Evolutionary conservation across 164 flowering plant genomes (phyloP).

Genomic region (Platanus orientalis): DNA sequence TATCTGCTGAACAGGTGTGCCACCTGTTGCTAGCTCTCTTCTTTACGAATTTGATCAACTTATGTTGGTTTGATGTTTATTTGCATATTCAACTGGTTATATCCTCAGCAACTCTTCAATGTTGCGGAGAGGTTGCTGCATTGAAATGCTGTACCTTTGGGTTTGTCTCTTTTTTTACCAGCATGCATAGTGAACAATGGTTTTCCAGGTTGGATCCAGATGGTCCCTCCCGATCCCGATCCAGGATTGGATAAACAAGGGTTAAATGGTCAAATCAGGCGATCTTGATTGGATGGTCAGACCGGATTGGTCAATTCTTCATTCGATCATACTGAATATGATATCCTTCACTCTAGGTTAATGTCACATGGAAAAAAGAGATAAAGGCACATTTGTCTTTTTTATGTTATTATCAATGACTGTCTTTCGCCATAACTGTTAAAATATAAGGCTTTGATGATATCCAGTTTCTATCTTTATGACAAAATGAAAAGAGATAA

Average conservation of each 20-base stretch:
- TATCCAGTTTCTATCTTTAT: too few species aligned
- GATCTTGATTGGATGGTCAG: too few species aligned
- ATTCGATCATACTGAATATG: too few species aligned
- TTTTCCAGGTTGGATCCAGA: too few species aligned
- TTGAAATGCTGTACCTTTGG: background rate
- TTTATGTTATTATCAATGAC: background rate
- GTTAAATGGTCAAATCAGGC: too few species aligned
- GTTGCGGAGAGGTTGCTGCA: background rate
- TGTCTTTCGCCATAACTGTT: background rate
- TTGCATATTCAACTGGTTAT: background rate
- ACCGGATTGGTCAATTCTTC: too few species aligned
- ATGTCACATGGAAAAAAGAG: background rate
- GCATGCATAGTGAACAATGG: background rate
- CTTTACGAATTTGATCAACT: background rate
- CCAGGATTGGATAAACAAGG: too few species aligned
- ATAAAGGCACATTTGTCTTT: background rate
- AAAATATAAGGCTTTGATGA: background rate
- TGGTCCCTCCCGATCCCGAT: too few species aligned
- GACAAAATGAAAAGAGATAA: too few species aligned
- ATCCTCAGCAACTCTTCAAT: background rate
- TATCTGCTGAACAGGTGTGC: conserved; percentile 55
- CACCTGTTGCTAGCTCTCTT: background rate
- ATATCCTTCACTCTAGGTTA: background rate
- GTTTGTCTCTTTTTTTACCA: background rate
- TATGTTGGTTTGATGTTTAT: background rate